Evolutionary conservation across 2,329 filamentous ascomycete genomes (phyloP), one percentile per base, ranked within the genome.

Genomic region (Pyricularia grisea): DNA sequence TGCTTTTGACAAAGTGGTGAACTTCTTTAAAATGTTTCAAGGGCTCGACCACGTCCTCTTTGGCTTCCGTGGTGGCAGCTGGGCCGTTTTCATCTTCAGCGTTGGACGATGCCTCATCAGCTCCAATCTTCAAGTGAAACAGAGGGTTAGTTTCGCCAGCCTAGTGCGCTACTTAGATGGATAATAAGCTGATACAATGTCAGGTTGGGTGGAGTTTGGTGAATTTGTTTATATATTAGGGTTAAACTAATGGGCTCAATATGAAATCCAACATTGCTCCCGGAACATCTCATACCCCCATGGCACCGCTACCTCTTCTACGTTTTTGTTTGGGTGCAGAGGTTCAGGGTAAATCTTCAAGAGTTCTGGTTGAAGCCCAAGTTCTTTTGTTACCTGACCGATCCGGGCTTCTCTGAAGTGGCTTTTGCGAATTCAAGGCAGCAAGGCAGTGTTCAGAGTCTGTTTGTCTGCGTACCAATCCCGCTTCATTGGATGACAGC

Each of bases 131-230:
- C n/a, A n/a, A n/a, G n/a, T n/a, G n/a, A n/a, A n/a, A n/a, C n/a
- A n/a, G n/a, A n/a, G n/a, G n/a, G n/a, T n/a, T n/a, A n/a, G n/a
- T n/a, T n/a, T n/a, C n/a, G n/a, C n/a, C n/a, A n/a, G n/a, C n/a
- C n/a, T n/a, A n/a, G n/a, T n/a, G n/a, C n/a, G n/a, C n/a, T 50
- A 50, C 36, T 50, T 50, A 50, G 36, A 50, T 50, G 36, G 36
- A 50, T 50, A 50, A 50, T 50, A 95, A 95, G 0, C 88, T 89
- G 36, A 50, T 50, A 50, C 36, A 50, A 50, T 50, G 36, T 50
- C 36, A 50, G 36, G 36, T 50, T 50, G 36, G 36, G 36, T 50
- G 36, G 14, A 50, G 36, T 50, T 50, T 50, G 36, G 36, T 50
- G 36, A 50, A 50, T 50, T 50, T 50, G 36, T 50, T 50, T 50